Evolutionary conservation across 192 early-diverging fungal species (phyloP).

Genomic region (Coemansia sp.): DNA sequence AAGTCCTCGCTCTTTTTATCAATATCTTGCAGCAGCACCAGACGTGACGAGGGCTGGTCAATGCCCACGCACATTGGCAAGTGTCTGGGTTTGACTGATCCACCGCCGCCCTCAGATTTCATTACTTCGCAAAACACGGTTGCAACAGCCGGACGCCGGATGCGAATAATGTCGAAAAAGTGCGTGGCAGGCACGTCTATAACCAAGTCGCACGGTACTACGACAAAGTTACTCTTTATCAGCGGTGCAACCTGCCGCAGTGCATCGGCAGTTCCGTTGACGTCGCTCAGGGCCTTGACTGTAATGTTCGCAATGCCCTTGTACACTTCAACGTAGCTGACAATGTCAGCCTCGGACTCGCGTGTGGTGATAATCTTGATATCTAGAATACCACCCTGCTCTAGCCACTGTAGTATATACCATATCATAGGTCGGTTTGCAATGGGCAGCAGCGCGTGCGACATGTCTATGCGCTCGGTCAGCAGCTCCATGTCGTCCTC

Average conservation of each 20-base stretch:
- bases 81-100: constrained; percentile 34
- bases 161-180: constrained; percentile 82
- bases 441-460: constrained; percentile 93
- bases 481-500: constrained; percentile 68
- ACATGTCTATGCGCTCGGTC: constrained; percentile 76
- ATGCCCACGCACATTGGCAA: constrained; percentile 39
- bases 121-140: constrained; percentile 79
- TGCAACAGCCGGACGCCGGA: constrained; percentile 75
- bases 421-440: constrained; percentile 95
- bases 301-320: constrained; percentile 60
- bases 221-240: constrained; percentile 90
- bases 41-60: constrained; percentile 53
- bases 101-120: constrained; percentile 70
- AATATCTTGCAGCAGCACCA: constrained; percentile 39
- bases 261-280: constrained; percentile 79
- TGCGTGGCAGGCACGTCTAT: constrained; percentile 81
- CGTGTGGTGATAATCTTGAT: constrained; percentile 78
- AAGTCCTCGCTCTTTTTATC: constrained; percentile 21
- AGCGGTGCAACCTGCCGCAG: constrained; percentile 76
- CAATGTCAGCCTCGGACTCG: constrained; percentile 61
- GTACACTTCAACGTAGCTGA: constrained; percentile 50
- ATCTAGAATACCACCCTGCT: constrained; percentile 71
- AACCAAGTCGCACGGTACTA: constrained; percentile 88
- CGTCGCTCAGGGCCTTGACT: constrained; percentile 52
- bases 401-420: constrained; percentile 93